phyloP scores from a whole-genome alignment of 2,329 filamentous ascomycete genomes.

The Myotisia sp. region DNA sequence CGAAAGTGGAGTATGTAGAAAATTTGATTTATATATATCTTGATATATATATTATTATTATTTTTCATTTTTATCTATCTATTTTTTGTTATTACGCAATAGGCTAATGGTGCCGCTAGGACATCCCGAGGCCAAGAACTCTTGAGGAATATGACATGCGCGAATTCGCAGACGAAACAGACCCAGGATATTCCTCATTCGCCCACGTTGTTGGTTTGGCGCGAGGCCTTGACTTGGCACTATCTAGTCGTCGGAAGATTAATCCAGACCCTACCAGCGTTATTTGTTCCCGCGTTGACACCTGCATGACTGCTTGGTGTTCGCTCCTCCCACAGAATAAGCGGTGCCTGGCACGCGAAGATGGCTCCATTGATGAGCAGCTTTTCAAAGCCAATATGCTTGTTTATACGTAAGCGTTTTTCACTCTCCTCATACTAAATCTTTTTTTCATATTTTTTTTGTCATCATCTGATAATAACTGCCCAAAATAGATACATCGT shows the following conservation, averaged over 20 bases:
- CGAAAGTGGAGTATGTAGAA: conserved; percentile 18
- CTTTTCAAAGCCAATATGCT: conserved; percentile 80
- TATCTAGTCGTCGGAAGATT: conserved; percentile 13
- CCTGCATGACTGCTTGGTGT: conserved; percentile 26
- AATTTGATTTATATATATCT: neutral
- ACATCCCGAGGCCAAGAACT: conserved; percentile 18
- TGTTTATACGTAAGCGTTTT: conserved; percentile 27
- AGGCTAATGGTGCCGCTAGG: conserved; percentile 10
- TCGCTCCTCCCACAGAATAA: conserved; percentile 24
- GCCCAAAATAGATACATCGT: conserved; percentile 21
- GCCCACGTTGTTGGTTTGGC: conserved; percentile 21
- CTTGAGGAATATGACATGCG: conserved; percentile 21
- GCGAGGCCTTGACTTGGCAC: conserved; percentile 14
- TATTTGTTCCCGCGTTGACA: conserved; percentile 20
- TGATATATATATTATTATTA: neutral
- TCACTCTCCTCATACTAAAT: too few species aligned
- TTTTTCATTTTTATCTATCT: neutral
- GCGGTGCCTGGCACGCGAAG: conserved; percentile 33
- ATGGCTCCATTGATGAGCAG: conserved; percentile 43
- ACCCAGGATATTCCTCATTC: conserved; percentile 21
- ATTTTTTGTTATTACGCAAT: neutral
- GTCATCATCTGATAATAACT: too few species aligned
- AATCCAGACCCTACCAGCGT: conserved; percentile 12
- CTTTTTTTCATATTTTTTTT: too few species aligned
- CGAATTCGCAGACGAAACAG: conserved; percentile 17